Base-by-base conservation (phyloP, 129 eudicot species). In the Escallonia herrerae region DNA sequence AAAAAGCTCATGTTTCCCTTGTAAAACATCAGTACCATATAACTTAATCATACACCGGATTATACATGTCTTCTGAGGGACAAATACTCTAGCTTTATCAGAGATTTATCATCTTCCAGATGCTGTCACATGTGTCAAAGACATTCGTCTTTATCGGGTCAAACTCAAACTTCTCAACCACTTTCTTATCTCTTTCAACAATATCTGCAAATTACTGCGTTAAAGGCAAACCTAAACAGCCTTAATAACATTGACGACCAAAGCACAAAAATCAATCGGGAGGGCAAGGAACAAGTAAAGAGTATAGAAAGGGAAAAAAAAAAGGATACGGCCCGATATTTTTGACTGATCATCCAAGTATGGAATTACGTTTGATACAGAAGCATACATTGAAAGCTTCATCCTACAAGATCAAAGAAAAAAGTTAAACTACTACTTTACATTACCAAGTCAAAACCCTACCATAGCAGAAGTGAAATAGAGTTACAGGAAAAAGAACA, bases 301-400 rank as follows among this genome's bases (percentile, higher is more conserved):
- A 22, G 1, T 22, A 22, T 22, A 22, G 33, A 22, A 22, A 22
- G 33, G 33, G 68, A 56, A 38, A 51, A 49, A 12, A 43, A 52
- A 55, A 86, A 87, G 90, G 97, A 84, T 91, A 91, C 97, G 72
- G 56, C 96, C 97, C 42, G 89, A 83, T 72, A 85, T 77, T 63
- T 64, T 70, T 13, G 84, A 74, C 12, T 69, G 73, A 71, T 79
- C 82, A n/a, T 85, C 77, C 73, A 82, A 63, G 74, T 85, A 68
- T 2, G 95, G 97, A 15, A 91, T 80, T 59, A 85, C 71, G 13
- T 66, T 81, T 59, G 97, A 82, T 51, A 91, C 84, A 44, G 96
- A 87, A 52, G 97, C 95, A 81, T 79, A 87, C 85, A 91, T 77
- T 8, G 97, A 91, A 55, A 91, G 95, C 79, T 75, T 82, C 90